These are phyloP conservation scores for Gamsiella multidivaricata DNA, from an alignment of 192 early-diverging fungal genomes.

Conservation along the genomic window DNA sequence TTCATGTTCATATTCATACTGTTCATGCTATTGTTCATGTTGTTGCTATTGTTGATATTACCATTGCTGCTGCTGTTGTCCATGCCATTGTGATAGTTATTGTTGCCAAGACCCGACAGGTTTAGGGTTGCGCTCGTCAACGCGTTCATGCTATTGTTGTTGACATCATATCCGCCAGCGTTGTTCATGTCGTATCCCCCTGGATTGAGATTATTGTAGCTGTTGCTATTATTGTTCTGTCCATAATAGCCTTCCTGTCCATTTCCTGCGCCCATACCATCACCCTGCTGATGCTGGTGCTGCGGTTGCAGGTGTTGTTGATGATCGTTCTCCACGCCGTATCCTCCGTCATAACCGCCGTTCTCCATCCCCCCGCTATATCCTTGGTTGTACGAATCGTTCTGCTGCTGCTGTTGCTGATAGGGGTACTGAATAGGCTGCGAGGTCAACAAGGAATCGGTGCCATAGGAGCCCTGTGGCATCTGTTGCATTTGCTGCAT, in stretches of 20 bases:
- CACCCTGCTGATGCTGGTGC: not conserved
- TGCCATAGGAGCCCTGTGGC: not conserved
- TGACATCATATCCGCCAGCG: not conserved
- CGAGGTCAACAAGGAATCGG: not conserved
- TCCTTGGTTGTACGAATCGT: not conserved
- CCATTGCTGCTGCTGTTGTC: slow-evolving; percentile 13
- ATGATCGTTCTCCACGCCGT: not conserved
- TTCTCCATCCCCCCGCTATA: slow-evolving; percentile 2
- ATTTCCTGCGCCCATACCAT: not conserved
- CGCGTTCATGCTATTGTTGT: slow-evolving; percentile 3
- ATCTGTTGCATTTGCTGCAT: slow-evolving; percentile 10
- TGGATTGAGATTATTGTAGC: slow-evolving; percentile 3
- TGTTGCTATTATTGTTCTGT: not conserved
- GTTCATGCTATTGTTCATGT: too few species aligned
- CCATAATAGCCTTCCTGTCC: not conserved
- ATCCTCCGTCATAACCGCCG: slow-evolving; percentile 7
- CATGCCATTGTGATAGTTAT: slow-evolving; percentile 13
- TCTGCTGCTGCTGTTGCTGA: slow-evolving; percentile 8
- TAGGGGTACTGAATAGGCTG: slow-evolving; percentile 10
- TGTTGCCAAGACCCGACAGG: slow-evolving; percentile 18
- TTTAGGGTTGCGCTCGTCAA: slow-evolving; percentile 16
- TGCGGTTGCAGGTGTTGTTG: not conserved
- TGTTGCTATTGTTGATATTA: not conserved
- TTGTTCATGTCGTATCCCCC: too few species aligned
- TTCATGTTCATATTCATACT: slow-evolving; percentile 7